These are phyloP conservation scores for Volutella citrinella DNA, from an alignment of 2,329 filamentous ascomycete species.

Conservation along the genomic window DNA sequence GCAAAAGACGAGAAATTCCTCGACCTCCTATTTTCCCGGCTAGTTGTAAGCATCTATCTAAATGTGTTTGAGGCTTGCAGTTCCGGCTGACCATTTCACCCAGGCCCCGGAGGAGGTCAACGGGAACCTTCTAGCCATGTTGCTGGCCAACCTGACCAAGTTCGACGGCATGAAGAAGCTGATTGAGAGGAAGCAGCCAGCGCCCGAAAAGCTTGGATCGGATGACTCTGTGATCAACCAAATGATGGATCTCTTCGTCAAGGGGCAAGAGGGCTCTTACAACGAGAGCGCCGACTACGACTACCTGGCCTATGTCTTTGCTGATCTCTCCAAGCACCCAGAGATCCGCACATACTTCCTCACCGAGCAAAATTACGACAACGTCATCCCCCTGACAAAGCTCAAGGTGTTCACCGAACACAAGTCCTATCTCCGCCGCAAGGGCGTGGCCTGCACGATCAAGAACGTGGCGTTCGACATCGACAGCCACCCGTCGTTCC, in stretches of 20 bases:
- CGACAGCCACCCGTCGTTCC: constrained; percentile 65
- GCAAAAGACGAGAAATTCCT: constrained; percentile 79
- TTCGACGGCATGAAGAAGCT: constrained; percentile 69
- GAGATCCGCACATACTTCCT: constrained; percentile 75
- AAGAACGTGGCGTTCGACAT: constrained; percentile 92
- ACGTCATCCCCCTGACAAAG: constrained; percentile 85
- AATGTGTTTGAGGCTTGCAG: too few species aligned
- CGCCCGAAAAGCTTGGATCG: constrained; percentile 68
- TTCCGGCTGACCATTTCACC: too few species aligned
- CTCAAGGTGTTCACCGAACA: constrained; percentile 94
- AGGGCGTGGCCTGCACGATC: constrained; percentile 93
- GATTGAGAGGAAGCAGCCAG: constrained; percentile 62
- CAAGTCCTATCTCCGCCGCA: constrained; percentile 74
- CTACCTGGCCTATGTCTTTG: constrained; percentile 91
- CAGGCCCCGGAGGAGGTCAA: constrained; percentile 74
- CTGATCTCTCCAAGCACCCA: constrained; percentile 81
- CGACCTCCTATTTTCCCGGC: constrained; percentile 65
- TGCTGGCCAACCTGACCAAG: constrained; percentile 89
- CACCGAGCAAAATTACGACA: constrained; percentile 70
- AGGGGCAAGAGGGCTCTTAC: constrained; percentile 76
- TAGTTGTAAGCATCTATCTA: constrained; percentile 59
- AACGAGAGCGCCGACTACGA: constrained; percentile 87
- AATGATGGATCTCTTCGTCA: constrained; percentile 93
- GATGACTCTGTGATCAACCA: constrained; percentile 80
- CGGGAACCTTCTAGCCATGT: constrained; percentile 83